Base-by-base conservation (phyloP, 163 green algal species). In the Coccomyxa subellipsoidea region DNA sequence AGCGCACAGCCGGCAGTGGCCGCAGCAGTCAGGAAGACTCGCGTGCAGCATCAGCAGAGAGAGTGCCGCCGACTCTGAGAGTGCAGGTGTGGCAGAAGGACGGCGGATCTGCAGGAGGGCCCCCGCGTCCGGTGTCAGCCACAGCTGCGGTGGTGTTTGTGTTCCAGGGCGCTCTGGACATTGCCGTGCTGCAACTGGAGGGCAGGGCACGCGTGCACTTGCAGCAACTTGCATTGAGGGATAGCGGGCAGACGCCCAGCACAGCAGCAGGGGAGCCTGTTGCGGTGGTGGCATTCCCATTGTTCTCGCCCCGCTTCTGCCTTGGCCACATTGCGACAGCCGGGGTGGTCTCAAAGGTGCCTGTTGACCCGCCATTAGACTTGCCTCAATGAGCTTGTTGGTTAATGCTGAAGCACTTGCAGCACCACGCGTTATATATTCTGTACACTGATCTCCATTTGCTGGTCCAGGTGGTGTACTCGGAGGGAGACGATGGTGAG, bases 121-220 rank as follows among this genome's bases (percentile, higher is more conserved):
- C 4, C 15, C 21, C 15, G 47, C 47, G 5, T 6, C 47, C 47
- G 23, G 47, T 59, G 4, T 59, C 15, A 18, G 47, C 47, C 47
- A 31, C 71, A 40, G 71, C 71, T 47, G 32, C 27, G 0, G 31
- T 77, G 12, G n/a, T 77, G 12, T 77, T 47, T n/a, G 7, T 38
- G 10, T 77, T 77, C 32, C n/a, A 77, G 32, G 71, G 71, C 34
- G 2, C 32, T n/a, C 71, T 77, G 71, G 71, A 77, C 27, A 27
- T 77, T 9, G 71, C 71, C 23, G 71, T 77, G 35, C n/a, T 77
- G 71, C 35, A 53, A 34, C 12, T 77, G 31, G 71, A 77, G 10
- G 27, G 66, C 66, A 35, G 31, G 12, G 31, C 31, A 35, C n/a
- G n/a, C 66, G 31, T 75, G 66, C 66, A 75, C 12, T 35, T 35